Evolutionary conservation across 129 eudicot species (phyloP), one percentile per base, ranked within the genome.

Genomic region (Heracleum sosnowskyi): DNA sequence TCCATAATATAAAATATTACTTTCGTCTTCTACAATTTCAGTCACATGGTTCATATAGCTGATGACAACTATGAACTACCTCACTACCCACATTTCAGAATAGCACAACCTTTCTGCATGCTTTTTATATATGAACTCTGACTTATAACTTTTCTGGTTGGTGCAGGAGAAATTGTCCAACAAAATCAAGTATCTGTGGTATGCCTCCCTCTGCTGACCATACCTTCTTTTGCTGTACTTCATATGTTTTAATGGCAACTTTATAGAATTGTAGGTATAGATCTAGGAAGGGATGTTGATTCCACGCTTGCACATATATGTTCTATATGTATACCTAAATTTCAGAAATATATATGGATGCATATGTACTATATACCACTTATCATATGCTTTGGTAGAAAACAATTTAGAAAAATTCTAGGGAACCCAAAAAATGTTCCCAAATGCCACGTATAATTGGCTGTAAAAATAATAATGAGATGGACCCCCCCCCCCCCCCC

Each of bases 151-250:
- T 3, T 84, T 71, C 46, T 81, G 80, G 76, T 78, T 78, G 75
- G 79, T 87, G 91, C 93, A 93, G 98, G 82, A 18, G 79, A 85
- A 72, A 81, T 80, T 81, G 82, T 77, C 41, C 80, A 82, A 78
- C 80, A 81, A 82, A 88, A 60, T 24, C 87, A 79, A 78, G 89
- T 80, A 77, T 64, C 87, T 49, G 47, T 77, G 84, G 98, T 93
- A 83, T 62, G 83, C 44, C 80, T 77, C 64, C 35, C 36, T 12
- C 22, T 75, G 62, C 55, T 77, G 55, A 60, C 18, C 78, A 11
- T 72, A 39, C 45, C 18, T 40, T 20, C n/a, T 40, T 17, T 72
- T 72, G 20, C 31, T 24, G 44, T 24, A 17, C 28, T 20, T 69
- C 3, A 4, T 66, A 66, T 31, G 72, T 31, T 66, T 31, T 13